Base-by-base conservation (phyloP, 805 yeast genomes). In the Cyberlindnera euphorbiae region DNA sequence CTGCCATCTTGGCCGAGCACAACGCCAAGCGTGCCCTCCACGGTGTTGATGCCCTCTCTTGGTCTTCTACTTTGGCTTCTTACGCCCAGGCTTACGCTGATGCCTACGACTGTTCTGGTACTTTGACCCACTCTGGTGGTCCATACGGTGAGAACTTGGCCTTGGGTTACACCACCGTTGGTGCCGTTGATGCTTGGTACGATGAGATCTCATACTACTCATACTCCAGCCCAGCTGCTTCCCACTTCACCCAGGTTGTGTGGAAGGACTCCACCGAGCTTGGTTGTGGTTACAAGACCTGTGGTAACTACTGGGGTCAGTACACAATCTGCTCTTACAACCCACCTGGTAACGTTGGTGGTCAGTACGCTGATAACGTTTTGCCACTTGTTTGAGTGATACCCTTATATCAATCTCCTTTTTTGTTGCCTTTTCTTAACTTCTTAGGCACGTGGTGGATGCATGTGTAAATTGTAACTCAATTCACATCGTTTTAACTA, bases 221-320 rank as follows among this genome's bases (percentile, higher is more conserved):
- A 53, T 77, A 69, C 60, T 53, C 67, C 18, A 64, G 63, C 46
- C 77, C 79, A 22, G 64, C 61, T 10, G 76, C 88, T 29, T 90
- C 90, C 32, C 95, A 86, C 60, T 86, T 83, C 66, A 83, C 95
- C 21, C 94, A 84, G 60, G 72, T 86, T 39, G 78, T 86, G 36
- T 86, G 95, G 95, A 76, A 73, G 52, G 56, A 66, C 15, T 67
- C 87, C 33, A 70, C 80, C 24, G 59, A 75, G 54, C 49, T 86
- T 12, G 96, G 95, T 28, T 86, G 96, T 67, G 95, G 82, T 35
- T 63, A 67, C 58, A 78, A 75, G 53, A 56, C 69, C 46, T 83
- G 95, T 63, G 58, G 73, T 38, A 50, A 59, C 32, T 63, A 65
- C 53, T 65, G 69, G 74, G 76, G 77, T 36, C 62, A 66, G 47